These are phyloP conservation scores for Macrolepiota fuliginosa DNA, from an alignment of 768 basidiomycete species.

Conservation along the genomic window DNA sequence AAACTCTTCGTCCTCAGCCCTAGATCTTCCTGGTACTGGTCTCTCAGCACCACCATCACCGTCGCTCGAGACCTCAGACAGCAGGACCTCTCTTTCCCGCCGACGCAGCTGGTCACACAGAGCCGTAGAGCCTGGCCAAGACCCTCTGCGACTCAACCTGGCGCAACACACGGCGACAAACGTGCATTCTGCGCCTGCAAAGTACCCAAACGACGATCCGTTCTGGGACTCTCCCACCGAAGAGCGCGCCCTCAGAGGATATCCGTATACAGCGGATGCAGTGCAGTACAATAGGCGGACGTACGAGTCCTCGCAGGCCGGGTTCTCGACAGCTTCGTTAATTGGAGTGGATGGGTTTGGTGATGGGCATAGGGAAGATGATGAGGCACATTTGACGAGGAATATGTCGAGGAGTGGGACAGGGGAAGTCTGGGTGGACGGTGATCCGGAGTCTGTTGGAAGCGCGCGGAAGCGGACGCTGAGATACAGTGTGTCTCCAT, in stretches of 20 bases:
- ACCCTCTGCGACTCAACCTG: slow-evolving; percentile 43
- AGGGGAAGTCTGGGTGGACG: slow-evolving; percentile 27
- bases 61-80: slow-evolving; percentile 51
- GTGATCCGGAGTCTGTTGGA: slow-evolving; percentile 44
- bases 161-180: not conserved
- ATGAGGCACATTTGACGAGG: slow-evolving; percentile 55
- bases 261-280: slow-evolving; percentile 30
- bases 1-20: slow-evolving; percentile 50
- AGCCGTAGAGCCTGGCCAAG: slow-evolving; percentile 40
- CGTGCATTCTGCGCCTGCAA: not conserved
- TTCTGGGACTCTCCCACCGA: slow-evolving; percentile 41
- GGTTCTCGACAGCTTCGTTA: slow-evolving; percentile 53
- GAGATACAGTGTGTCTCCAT: slow-evolving; percentile 53
- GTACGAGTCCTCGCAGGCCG: slow-evolving; percentile 42
- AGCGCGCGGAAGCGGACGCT: slow-evolving; percentile 32
- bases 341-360: slow-evolving; percentile 33
- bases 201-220: slow-evolving; percentile 29
- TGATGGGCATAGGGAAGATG: slow-evolving; percentile 50
- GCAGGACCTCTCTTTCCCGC: slow-evolving; percentile 37
- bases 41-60: slow-evolving; percentile 53
- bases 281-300: slow-evolving; percentile 30
- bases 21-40: slow-evolving; percentile 51
- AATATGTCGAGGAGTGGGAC: slow-evolving; percentile 40
- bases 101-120: slow-evolving; percentile 61
- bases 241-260: slow-evolving; percentile 24